phyloP scores from a whole-genome alignment of 2,329 filamentous ascomycete species.

The Penicillium crustosum region DNA sequence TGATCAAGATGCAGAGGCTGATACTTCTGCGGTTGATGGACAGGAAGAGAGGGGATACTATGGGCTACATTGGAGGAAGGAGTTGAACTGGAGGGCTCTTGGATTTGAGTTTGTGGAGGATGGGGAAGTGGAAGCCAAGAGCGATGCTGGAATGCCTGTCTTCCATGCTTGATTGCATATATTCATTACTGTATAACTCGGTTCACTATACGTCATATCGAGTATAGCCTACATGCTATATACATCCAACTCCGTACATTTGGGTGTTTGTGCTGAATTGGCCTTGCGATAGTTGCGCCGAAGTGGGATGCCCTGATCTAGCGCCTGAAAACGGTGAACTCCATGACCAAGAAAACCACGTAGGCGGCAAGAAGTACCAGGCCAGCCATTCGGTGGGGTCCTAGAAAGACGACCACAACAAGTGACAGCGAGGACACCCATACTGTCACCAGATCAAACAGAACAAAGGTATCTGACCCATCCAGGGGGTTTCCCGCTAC shows the following conservation, averaged over 20 bases:
- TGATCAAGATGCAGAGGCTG: slow-evolving; percentile 19
- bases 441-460: slow-evolving; percentile 27
- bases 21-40: not conserved
- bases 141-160: not conserved
- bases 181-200: not conserved
- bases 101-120: slow-evolving; percentile 48
- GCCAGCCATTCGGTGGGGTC: slow-evolving; percentile 19
- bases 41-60: slow-evolving; percentile 41
- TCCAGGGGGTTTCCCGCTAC: slow-evolving; percentile 7
- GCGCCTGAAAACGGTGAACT: slow-evolving; percentile 28
- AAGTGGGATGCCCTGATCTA: not conserved
- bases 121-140: not conserved
- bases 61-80: slow-evolving; percentile 64
- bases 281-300: not conserved
- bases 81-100: slow-evolving; percentile 52
- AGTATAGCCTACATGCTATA: not conserved
- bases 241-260: not conserved
- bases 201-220: not conserved
- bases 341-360: slow-evolving; percentile 36
- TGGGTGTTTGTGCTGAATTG: not conserved
- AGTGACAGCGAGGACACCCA: slow-evolving; percentile 23
- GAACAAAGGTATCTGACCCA: slow-evolving; percentile 16
- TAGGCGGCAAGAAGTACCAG: slow-evolving; percentile 34
- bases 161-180: slow-evolving; percentile 6
- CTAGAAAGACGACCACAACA: slow-evolving; percentile 18